phyloP scores from a whole-genome alignment of 2,329 filamentous ascomycete genomes.

The Aspergillus neotritici region DNA sequence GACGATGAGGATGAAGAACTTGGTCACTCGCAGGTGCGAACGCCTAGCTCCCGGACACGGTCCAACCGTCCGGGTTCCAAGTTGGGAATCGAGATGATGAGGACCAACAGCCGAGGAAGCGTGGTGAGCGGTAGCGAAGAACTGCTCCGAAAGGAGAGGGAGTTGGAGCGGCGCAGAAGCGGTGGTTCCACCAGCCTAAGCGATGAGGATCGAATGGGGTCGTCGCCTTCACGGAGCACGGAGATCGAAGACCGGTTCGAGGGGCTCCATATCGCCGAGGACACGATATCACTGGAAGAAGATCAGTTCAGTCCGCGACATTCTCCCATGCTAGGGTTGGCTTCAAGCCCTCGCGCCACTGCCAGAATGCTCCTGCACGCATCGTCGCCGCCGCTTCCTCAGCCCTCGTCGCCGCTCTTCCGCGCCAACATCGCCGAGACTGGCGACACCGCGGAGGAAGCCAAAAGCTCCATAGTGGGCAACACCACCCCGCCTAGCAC shows the following conservation, averaged over 20 bases:
- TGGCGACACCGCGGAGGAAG: slow-evolving; percentile 2
- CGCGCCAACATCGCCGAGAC: neutral
- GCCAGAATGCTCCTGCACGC: slow-evolving; percentile 4
- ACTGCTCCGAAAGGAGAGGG: slow-evolving; percentile 29
- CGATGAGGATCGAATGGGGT: slow-evolving; percentile 20
- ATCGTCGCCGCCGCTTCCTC: slow-evolving; percentile 5
- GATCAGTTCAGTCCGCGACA: slow-evolving; percentile 18
- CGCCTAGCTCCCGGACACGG: slow-evolving; percentile 48
- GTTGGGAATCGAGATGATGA: slow-evolving; percentile 95
- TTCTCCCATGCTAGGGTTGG: slow-evolving; percentile 15
- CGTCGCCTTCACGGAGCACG: slow-evolving; percentile 14
- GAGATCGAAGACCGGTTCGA: slow-evolving; percentile 30
- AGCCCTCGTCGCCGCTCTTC: slow-evolving; percentile 4
- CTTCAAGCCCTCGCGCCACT: slow-evolving; percentile 5
- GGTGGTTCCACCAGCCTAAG: slow-evolving; percentile 16
- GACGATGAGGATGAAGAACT: slow-evolving; percentile 94
- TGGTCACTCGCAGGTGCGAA: slow-evolving; percentile 51
- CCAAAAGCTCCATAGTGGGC: slow-evolving; percentile 15
- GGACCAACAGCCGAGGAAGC: slow-evolving; percentile 89
- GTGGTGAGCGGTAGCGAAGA: slow-evolving; percentile 48
- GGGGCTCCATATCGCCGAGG: slow-evolving; percentile 31
- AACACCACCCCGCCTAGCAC: slow-evolving; percentile 29
- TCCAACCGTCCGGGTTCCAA: slow-evolving; percentile 70
- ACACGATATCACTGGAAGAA: slow-evolving; percentile 29
- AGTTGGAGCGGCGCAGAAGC: slow-evolving; percentile 25